Evolutionary conservation across 2,329 filamentous ascomycete genomes (phyloP), one percentile per base, ranked within the genome.

Genomic region (Talaromyces sp.): DNA sequence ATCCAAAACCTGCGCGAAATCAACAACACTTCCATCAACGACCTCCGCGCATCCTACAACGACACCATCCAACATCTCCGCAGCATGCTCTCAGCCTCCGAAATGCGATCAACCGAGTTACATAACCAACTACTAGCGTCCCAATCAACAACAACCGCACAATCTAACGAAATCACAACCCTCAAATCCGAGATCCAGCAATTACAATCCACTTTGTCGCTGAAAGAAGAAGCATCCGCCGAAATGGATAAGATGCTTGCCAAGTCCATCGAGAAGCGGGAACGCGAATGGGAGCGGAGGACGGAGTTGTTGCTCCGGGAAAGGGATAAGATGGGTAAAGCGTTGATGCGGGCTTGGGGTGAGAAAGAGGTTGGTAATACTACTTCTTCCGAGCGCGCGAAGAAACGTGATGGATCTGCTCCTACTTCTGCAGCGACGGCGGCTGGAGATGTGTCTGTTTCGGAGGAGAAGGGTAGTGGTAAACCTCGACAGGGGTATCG

Each of bases 271-370:
- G 73, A 76, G 50, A 75, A 73, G 61, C 69, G 75, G 35, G 75
- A 78, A 63, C 69, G 70, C 22, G 73, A 75, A 55, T 78, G 75
- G 75, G 69, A 75, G 58, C 66, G 70, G 0, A 70, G 75, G 5
- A 66, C 76, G 2, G 70, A 77, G 50, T 60, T 75, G 11, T 62
- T 77, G 7, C 69, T 77, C 10, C 71, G 69, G 57, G 75, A 77
- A 40, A 66, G 73, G 9, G 73, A 77, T 25, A 65, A 66, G 31
- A 74, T 77, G 72, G 66, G 68, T 2, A 73, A 72, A 43, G 72
- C 68, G 6, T 64, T 76, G 51, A 67, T 77, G 69, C 69, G 67
- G 67, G 66, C 65, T 2, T 75, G 73, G 73, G 74, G 74, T 0
- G 73, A 76, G 63, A 73, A 74, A 55, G 74, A 77, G 43, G 55